Evolutionary conservation across 345 rosid genomes (phyloP).

Genomic region (Jatropha curcas): DNA sequence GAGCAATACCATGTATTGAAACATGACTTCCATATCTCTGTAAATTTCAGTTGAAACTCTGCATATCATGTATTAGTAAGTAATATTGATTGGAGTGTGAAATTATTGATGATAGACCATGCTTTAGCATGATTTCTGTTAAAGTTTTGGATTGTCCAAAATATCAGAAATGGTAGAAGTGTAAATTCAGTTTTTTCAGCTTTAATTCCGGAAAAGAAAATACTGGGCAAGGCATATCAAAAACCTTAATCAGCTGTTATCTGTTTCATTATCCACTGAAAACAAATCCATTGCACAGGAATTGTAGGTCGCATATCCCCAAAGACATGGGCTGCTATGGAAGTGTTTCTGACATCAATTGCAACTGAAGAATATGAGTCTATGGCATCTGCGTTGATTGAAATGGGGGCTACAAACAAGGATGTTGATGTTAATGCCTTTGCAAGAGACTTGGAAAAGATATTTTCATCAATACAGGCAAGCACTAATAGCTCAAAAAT

Average conservation of each 20-base stretch:
- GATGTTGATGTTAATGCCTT: constrained; percentile 81
- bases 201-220: background rate
- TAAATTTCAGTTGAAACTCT: background rate
- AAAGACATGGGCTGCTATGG: constrained; percentile 96
- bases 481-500: constrained; percentile 14
- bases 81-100: background rate
- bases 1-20: background rate
- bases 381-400: constrained; percentile 92
- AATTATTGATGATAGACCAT: background rate
- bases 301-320: constrained; percentile 99
- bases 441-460: constrained; percentile 83
- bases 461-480: constrained; percentile 87
- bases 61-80: background rate
- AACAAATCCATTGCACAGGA: constrained; percentile 43
- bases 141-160: background rate
- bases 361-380: constrained; percentile 82
- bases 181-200: background rate
- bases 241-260: background rate
- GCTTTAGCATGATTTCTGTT: background rate
- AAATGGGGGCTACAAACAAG: constrained; percentile 95
- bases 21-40: background rate
- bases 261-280: constrained; percentile 9
- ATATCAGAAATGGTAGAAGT: background rate
- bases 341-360: constrained; percentile 76
- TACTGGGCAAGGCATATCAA: background rate